Percentiles rank a stretch among this genome's conserved stretches.
These are phyloP conservation scores for Microbotryum lychnidis-dioicae DNA, from an alignment of 1,284 basidiomycete species.

Conservation along the genomic window DNA sequence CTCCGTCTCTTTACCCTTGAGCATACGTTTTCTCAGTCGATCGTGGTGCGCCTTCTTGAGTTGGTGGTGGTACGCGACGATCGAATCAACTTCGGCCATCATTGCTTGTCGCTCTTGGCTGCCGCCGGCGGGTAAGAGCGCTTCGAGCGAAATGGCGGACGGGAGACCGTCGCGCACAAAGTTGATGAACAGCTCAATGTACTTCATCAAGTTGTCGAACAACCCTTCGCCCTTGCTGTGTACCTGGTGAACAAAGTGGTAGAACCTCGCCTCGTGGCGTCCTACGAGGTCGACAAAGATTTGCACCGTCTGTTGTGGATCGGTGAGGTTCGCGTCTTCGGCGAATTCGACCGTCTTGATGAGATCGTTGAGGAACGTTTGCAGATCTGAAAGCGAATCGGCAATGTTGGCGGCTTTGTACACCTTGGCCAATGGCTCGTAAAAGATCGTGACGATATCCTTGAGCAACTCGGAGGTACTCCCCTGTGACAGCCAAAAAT, in stretches of 20 bases:
- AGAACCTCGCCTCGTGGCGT: slow-evolving; percentile 91
- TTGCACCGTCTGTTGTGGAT: slow-evolving; percentile 80
- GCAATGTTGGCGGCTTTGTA: slow-evolving; percentile 96
- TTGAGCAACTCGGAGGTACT: slow-evolving; percentile 90
- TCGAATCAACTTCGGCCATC: slow-evolving; percentile 71
- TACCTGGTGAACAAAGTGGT: slow-evolving; percentile 95
- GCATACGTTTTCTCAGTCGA: slow-evolving; percentile 72
- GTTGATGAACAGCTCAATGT: slow-evolving; percentile 92
- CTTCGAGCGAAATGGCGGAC: slow-evolving; percentile 62
- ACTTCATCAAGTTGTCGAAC: slow-evolving; percentile 88
- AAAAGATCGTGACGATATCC: slow-evolving; percentile 99
- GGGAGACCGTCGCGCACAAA: slow-evolving; percentile 78
- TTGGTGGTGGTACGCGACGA: slow-evolving; percentile 83
- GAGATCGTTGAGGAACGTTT: slow-evolving; percentile 90
- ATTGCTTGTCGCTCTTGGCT: slow-evolving; percentile 66
- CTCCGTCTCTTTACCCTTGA: slow-evolving; percentile 53
- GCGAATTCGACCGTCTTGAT: slow-evolving; percentile 87
- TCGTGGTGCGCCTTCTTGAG: slow-evolving; percentile 84
- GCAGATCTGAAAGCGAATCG: slow-evolving; percentile 83
- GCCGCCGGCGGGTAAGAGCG: slow-evolving; percentile 70
- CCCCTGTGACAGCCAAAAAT: slow-evolving; percentile 50
- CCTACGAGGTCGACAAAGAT: slow-evolving; percentile 88
- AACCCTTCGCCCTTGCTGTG: slow-evolving; percentile 93
- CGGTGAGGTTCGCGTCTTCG: slow-evolving; percentile 74
- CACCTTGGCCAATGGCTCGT: slow-evolving; percentile 93